Evolutionary conservation across 352 stramenopile genomes (phyloP), one percentile per base, ranked within the genome.

Genomic region (Phytophthora constricta): DNA sequence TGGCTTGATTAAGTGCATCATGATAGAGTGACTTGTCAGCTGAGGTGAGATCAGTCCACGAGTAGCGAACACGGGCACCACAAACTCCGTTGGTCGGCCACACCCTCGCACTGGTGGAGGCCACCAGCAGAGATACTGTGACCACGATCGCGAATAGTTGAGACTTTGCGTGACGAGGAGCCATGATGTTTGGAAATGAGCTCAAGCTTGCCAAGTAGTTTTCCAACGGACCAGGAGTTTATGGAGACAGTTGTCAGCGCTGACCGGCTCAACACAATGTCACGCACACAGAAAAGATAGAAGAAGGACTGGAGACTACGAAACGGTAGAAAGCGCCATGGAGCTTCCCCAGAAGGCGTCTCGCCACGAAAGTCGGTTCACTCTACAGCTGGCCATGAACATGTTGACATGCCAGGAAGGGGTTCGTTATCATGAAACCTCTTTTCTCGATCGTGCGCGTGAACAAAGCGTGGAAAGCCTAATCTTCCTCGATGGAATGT

Each of bases 21-120:
- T 76, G 62, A 62, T 91, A 92, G 11, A 91, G 74, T 56, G 80
- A 68, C 57, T 91, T 90, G 20, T 93, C 86, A 19, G 47, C 37
- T 0, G 69, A 20, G 1, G 74, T 63, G 22, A 91, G 74, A 0
- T 62, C 27, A 0, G 68, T 67, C 86, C 86, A 93, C 1, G 76
- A 68, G 23, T 70, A 68, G 4, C 86, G 86, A 13, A 91, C 55
- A 25, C 82, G 83, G 9, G 83, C 57, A 3, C 74, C 76, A 20
- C 79, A 89, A 9, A 70, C 60, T 31, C 66, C 66, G 16, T 55
- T 70, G 1, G 66, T 74, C 14, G 66, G 47, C 28, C 42, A 74
- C 51, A 74, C 53, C 46, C 47, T 46, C 19, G 60, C 66, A 17
- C 23, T 48, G 25, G 33, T 62, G 4, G 31, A 52, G 14, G 23